Evolutionary conservation across 2,329 filamentous ascomycete genomes (phyloP).

Genomic region (Exophiala dermatitidis): DNA sequence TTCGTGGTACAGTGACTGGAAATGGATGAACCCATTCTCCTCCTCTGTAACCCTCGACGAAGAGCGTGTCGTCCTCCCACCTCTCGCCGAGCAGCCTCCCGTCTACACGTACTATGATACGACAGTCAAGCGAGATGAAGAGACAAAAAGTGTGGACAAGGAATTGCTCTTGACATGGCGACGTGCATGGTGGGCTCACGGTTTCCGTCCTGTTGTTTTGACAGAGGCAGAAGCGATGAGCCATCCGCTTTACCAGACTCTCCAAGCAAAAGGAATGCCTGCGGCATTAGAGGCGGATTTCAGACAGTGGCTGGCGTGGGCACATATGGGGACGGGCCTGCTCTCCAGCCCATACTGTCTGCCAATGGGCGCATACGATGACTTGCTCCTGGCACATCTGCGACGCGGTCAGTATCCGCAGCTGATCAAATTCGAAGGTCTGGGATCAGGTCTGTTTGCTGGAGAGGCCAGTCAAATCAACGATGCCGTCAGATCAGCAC

Average conservation of each 20-base stretch:
- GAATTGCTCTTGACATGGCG: slow-evolving; percentile 79
- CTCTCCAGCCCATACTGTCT: slow-evolving; percentile 71
- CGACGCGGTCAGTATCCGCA: slow-evolving; percentile 67
- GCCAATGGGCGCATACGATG: slow-evolving; percentile 72
- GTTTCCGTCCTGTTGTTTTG: slow-evolving; percentile 78
- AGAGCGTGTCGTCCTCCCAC: slow-evolving; percentile 74
- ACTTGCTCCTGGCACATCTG: slow-evolving; percentile 63
- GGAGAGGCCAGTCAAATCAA: slow-evolving; percentile 60
- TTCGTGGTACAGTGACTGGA: slow-evolving; percentile 82
- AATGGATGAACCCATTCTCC: slow-evolving; percentile 86
- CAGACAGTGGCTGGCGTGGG: slow-evolving; percentile 87
- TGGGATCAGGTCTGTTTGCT: slow-evolving; percentile 66
- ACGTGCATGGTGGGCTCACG: slow-evolving; percentile 90
- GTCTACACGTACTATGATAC: slow-evolving; percentile 91
- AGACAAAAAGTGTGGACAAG: slow-evolving; percentile 64
- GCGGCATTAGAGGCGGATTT: slow-evolving; percentile 60
- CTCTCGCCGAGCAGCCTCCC: slow-evolving; percentile 59
- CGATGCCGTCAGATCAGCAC: slow-evolving; percentile 53
- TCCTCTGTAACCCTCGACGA: slow-evolving; percentile 72
- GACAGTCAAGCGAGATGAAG: slow-evolving; percentile 54
- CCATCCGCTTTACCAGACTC: slow-evolving; percentile 67
- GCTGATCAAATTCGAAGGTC: slow-evolving; percentile 64
- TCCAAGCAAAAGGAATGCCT: slow-evolving; percentile 59
- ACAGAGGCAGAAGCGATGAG: slow-evolving; percentile 72
- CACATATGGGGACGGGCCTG: slow-evolving; percentile 77